phyloP scores from a whole-genome alignment of 2,329 filamentous ascomycete species.

The Daldinia sp. region DNA sequence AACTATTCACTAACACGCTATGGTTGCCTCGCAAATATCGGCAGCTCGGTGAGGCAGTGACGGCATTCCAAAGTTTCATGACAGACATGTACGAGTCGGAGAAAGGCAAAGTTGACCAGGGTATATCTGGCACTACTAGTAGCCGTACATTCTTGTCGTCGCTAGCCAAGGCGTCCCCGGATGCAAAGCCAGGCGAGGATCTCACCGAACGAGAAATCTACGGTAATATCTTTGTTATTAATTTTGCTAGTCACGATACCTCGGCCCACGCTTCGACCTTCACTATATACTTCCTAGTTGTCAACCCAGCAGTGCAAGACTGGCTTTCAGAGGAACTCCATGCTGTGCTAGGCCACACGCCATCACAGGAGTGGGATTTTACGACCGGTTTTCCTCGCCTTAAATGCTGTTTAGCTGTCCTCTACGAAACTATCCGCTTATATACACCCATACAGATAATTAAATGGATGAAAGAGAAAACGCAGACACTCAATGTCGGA shows the following conservation, averaged over 20 bases:
- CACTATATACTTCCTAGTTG: constrained; percentile 54
- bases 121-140: too few species aligned
- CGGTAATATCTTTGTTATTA: constrained; percentile 38
- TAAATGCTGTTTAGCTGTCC: constrained; percentile 50
- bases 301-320: constrained; percentile 54
- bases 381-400: constrained; percentile 50
- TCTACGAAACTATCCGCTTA: constrained; percentile 55
- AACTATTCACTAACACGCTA: too few species aligned
- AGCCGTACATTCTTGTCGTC: too few species aligned
- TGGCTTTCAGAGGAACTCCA: constrained; percentile 55
- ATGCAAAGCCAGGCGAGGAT: too few species aligned
- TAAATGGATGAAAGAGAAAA: constrained; percentile 39
- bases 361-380: constrained; percentile 20
- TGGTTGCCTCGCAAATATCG: too few species aligned
- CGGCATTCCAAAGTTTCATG: too few species aligned
- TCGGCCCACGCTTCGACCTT: constrained; percentile 56
- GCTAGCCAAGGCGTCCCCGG: too few species aligned
- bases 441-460: constrained; percentile 47
- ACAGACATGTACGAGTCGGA: too few species aligned
- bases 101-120: too few species aligned
- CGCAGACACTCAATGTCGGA: constrained; percentile 29
- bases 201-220: constrained; percentile 54
- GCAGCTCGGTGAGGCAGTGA: too few species aligned
- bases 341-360: constrained; percentile 16
- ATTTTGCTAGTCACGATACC: constrained; percentile 59